Evolutionary conservation across 1,284 basidiomycete species (phyloP), one percentile per base, ranked within the genome.

Genomic region (Irpex sp.): DNA sequence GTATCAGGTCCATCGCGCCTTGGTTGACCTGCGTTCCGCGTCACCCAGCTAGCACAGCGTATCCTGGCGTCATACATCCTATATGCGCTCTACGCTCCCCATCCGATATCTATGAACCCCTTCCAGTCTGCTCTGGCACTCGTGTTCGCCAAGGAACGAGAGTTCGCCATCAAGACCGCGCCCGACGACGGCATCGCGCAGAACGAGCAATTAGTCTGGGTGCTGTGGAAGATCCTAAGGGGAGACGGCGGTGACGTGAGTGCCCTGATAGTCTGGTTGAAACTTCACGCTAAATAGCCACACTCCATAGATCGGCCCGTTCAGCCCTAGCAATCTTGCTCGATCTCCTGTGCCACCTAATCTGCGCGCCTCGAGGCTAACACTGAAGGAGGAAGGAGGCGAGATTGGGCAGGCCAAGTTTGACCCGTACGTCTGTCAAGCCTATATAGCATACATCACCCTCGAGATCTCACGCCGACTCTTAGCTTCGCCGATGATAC

Each of bases 121-220:
- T 91, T 91, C 79, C 86, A 85, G 73, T 84, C 84, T 64, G 86
- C 81, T 48, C 74, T 91, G 59, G 82, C 81, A 68, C 77, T 80
- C 62, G 83, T 85, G 6, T 90, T 90, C 69, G 68, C 81, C 49
- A 81, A 79, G 68, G 88, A 91, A 73, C 78, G 85, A 65, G 82
- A 84, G 65, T 75, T 76, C 67, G 87, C 88, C 16, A 74, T 81
- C 48, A 73, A 71, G 59, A 72, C 83, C 58, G 75, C 84, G 35
- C 76, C 74, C 39, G 75, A 78, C 37, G 84, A 82, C 51, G 81
- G 80, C 21, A 75, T 79, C 57, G 81, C 81, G 63, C 80, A 84
- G 59, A 88, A 83, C 70, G 88, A 91, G 69, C 89, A 89, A 67
- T 76, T 91, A 55, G 85, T 90, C 39, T 91, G 89, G 88, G 88